These are phyloP conservation scores for Phytophthora meadii DNA, from an alignment of 352 stramenopile genomes.

Conservation along the genomic window DNA sequence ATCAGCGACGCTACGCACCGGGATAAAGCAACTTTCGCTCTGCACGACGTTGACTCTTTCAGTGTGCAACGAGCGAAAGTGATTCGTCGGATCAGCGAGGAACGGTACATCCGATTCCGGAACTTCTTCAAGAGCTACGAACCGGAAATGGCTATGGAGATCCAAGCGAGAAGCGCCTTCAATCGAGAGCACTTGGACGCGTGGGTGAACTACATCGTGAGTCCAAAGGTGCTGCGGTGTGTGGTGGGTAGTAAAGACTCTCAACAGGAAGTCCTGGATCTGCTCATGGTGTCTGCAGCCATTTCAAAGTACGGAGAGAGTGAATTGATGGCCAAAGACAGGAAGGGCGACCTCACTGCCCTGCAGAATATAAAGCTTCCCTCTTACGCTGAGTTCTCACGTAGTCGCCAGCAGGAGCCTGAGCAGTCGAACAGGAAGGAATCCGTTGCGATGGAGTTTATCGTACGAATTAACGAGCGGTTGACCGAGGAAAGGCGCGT, in stretches of 20 bases:
- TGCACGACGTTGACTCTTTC: constrained; percentile 36
- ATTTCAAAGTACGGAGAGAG: constrained; percentile 51
- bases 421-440: constrained; percentile 16
- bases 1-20: constrained; percentile 29
- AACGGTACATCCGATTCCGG: constrained; percentile 40
- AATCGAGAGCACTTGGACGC: constrained; percentile 35
- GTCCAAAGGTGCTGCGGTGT: constrained; percentile 36
- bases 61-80: constrained; percentile 36
- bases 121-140: constrained; percentile 52
- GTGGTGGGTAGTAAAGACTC: constrained; percentile 20
- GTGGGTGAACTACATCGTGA: constrained; percentile 50
- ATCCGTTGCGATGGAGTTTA: constrained; percentile 39
- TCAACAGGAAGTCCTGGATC: constrained; percentile 37
- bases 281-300: constrained; percentile 44
- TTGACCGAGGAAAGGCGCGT: constrained; percentile 40
- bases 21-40: constrained; percentile 21
- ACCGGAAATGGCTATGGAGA: constrained; percentile 39
- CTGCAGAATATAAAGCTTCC: constrained; percentile 43
- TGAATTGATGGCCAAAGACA: constrained; percentile 41
- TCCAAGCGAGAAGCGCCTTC: constrained; percentile 33
- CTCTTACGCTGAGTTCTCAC: constrained; percentile 36
- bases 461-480: constrained; percentile 46
- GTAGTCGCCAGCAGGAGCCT: constrained; percentile 19
- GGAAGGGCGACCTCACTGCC: constrained; percentile 32
- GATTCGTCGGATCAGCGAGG: constrained; percentile 31